Conservation (phyloP, 2,329 filamentous ascomycete species). For the Coniochaeta prunicola region DNA sequence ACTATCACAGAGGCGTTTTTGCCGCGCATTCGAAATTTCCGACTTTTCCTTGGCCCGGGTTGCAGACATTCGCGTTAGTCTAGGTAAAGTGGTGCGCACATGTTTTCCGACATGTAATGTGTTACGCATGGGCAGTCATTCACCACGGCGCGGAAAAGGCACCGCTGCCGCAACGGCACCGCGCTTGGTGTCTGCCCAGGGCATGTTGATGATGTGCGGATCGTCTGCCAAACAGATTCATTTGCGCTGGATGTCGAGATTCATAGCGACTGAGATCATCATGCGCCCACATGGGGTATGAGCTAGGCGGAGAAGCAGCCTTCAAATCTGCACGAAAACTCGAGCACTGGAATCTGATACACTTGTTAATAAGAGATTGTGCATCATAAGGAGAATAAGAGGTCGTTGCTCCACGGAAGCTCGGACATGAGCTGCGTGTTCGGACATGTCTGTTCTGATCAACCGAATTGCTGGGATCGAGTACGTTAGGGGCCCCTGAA, state of each 20-base stretch:
- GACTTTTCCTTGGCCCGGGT: background rate
- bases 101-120: background rate
- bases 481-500: background rate
- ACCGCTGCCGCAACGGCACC: background rate
- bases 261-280: background rate
- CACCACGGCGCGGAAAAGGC: background rate
- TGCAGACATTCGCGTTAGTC: background rate
- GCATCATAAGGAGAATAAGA: background rate
- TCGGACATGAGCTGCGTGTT: background rate
- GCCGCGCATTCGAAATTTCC: background rate
- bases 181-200: background rate
- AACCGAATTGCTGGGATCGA: background rate
- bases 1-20: background rate
- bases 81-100: background rate
- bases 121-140: background rate
- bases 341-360: background rate
- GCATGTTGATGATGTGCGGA: background rate
- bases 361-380: background rate
- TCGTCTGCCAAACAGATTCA: background rate
- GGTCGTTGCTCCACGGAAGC: background rate
- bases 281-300: background rate
- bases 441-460: background rate
- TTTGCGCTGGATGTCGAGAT: background rate
- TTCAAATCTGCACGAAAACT: background rate
- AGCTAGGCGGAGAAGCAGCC: background rate